Evolutionary conservation across 768 basidiomycete species (phyloP), one percentile per base, ranked within the genome.

Genomic region (Mrakia blollopis): DNA sequence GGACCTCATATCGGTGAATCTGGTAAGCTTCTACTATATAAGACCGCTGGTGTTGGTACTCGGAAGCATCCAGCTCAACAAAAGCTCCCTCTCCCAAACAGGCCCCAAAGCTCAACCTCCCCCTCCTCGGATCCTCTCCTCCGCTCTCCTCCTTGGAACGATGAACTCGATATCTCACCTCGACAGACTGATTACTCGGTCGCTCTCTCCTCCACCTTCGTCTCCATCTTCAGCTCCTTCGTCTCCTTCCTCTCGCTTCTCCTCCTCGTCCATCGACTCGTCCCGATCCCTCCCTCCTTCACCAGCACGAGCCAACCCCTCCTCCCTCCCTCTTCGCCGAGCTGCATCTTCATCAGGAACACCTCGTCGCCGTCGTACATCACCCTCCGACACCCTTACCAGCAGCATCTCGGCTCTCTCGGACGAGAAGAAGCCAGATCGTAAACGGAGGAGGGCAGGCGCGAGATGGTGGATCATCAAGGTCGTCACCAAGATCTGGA

Each of bases 131-230:
- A 8, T 35, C 28, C 18, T 21, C 63, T 39, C n/a, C 32, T 9
- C 37, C 10, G 10, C 18, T 9, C 63, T 35, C 18, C 63, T 28
- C n/a, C 68, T 25, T 4, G 3, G 30, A 10, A 47, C 9, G 44
- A 74, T 62, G 73, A 74, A 62, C 57, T 63, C 61, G 37, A 41
- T 74, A 41, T 44, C 73, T 28, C 62, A 41, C 41, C 57, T 74
- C 14, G 60, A 74, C 41, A 35, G 39, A 23, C 62, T 74, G n/a
- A 61, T 63, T 28, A 44, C 73, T 39, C 73, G 73, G 7, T 47
- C 61, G 2, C 52, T 74, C 57, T 62, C 60, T 10, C 73, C 60
- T 39, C 57, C 39, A 18, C 61, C 73, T 11, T 30, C 60, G 25
- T 28, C 73, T 1, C 16, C 60, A 39, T 62, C 52, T 39, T 62